Base-by-base conservation (phyloP, 768 basidiomycete species). In the Podaxis pistillaris region DNA sequence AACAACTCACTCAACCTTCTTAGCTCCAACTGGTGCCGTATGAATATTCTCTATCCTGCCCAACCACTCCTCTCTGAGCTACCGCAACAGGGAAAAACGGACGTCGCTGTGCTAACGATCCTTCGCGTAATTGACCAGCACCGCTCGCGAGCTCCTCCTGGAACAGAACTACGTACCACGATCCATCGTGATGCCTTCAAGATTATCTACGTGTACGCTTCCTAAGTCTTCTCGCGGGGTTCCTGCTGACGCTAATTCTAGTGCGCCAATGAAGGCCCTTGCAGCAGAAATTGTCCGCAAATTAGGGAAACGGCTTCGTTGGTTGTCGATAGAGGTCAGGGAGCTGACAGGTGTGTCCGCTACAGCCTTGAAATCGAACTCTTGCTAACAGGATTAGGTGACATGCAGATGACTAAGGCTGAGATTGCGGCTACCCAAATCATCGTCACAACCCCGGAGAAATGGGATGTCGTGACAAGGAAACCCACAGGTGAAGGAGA, bases 391-490 rank as follows among this genome's bases (percentile, higher is more conserved):
- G n/a, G 78, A 80, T 40, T 44, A 83, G 83, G 96, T 74, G 97
- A 99, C 70, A 98, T 98, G 96, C 97, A 98, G 73, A 76, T 99
- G 72, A 94, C 97, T 15, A 90, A 91, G 73, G 83, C 87, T 40
- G 96, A 98, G 76, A 95, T 99, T 63, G 90, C 91, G 1, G 87
- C 91, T 73, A 98, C 97, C 9, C 96, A 98, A 71, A 89, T 99
- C 50, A 98, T 99, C 63, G 95, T 99, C 6, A 99, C 97, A 1
- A 99, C 97, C 1, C 97, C 97, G 0, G 97, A 99, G 73, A 99
- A 99, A 74, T 99, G 97, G 97, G 97, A 98, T 67, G 97, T 99
- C 0, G 97, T 99, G 2, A 99, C 97, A 8, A 80, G 97, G 64
- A 98, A 97, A 72, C 94, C 96, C 0, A 94, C 91, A 0, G 95